These are phyloP conservation scores for Protomyces lactucae-debilis DNA, from an alignment of 1,139 yeast genomes.

Conservation along the genomic window DNA sequence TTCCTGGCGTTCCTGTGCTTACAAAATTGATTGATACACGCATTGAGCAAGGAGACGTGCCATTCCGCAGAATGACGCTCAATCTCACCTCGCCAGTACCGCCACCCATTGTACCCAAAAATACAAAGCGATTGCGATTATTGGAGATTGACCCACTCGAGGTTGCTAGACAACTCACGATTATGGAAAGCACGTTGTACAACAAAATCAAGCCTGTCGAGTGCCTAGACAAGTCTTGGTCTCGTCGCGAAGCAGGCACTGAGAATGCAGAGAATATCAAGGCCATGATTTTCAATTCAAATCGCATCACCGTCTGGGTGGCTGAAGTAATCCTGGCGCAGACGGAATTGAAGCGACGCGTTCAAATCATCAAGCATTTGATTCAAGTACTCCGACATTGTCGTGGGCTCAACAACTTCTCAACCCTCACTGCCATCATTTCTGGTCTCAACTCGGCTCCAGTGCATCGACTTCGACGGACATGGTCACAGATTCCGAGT, in stretches of 20 bases:
- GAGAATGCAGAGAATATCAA: constrained; percentile 37
- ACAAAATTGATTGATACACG: constrained; percentile 30
- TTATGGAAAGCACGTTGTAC: constrained; percentile 67
- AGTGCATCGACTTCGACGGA: constrained; percentile 73
- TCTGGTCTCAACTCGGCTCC: constrained; percentile 87
- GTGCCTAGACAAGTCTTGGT: constrained; percentile 55
- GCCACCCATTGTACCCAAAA: constrained; percentile 33
- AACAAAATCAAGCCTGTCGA: constrained; percentile 66
- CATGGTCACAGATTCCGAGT: constrained; percentile 69
- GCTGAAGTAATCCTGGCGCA: constrained; percentile 67
- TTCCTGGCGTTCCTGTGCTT: constrained; percentile 31
- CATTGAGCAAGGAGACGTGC: constrained; percentile 28
- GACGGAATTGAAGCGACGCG: constrained; percentile 62
- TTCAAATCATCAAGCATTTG: constrained; percentile 64
- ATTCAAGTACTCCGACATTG: constrained; percentile 48
- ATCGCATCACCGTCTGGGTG: constrained; percentile 72
- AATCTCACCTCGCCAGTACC: constrained; percentile 32
- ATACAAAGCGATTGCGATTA: constrained; percentile 36
- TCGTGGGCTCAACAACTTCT: constrained; percentile 70
- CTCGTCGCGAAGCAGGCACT: constrained; percentile 56
- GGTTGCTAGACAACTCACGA: constrained; percentile 76
- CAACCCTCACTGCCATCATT: constrained; percentile 90
- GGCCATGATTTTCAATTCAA: constrained; percentile 32
- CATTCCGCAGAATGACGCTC: constrained; percentile 30
- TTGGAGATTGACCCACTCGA: constrained; percentile 69